Evolutionary conservation across 176 grass and related monocot genomes (phyloP), one percentile per base, ranked within the genome.

Genomic region (Calamus simplicifolius): DNA sequence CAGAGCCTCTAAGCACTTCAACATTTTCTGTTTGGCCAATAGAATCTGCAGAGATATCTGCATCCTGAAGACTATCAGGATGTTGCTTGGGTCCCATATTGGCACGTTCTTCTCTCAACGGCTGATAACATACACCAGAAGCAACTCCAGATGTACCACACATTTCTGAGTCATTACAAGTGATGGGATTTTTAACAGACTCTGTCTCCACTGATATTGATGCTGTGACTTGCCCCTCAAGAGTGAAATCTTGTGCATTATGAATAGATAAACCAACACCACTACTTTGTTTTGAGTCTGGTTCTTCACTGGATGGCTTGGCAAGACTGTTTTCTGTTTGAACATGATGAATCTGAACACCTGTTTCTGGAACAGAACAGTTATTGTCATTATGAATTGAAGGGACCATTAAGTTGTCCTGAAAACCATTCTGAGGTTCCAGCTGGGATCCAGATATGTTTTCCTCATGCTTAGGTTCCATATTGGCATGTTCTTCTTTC

Each of bases 121-220:
- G 16, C 58, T 60, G 73, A 74, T 50, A 62, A 52, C 75, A 74
- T 59, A 25, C 66, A 43, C 56, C 50, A 57, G 69, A 49, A 26
- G 65, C 10, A 57, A 77, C 73, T 71, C 77, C 74, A 81, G 81
- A 86, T 66, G 77, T 74, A 23, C 69, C 74, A 19, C 77, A 66
- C 10, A 64, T 81, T 57, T 51, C 77, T 27, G 48, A 51, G 50
- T 81, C 65, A 35, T 81, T 59, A 25, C 68, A 12, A 62, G 29
- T 66, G 62, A 77, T 71, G 58, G 73, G 57, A 63, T 86, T 86
- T 50, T 73, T 81, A 43, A 5, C 25, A 18, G 29, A 73, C 10
- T 13, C 21, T 58, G 57, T 28, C 27, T 14, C 51, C 66, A 72
- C 18, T 64, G 29, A 67, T 52, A 57, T 50, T 72, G 63, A 54